Percentiles rank a stretch among this genome's conserved stretches.
These are phyloP conservation scores for Lotus japonicus DNA, from an alignment of 306 rosid species.

Conservation along the genomic window DNA sequence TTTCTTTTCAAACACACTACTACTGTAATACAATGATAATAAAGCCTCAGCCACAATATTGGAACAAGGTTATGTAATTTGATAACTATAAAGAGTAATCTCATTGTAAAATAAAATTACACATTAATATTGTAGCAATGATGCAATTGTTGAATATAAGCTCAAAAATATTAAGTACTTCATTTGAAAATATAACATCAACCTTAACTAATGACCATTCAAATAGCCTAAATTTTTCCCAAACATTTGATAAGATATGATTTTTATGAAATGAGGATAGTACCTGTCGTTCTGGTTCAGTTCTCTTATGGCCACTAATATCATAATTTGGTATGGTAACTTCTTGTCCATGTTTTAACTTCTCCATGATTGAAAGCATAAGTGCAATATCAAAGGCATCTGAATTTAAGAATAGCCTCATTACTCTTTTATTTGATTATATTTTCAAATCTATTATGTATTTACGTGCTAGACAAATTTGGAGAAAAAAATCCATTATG, in stretches of 20 bases:
- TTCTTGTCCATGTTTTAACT: constrained; percentile 57
- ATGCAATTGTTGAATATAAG: neutral
- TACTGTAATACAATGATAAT: too few species aligned
- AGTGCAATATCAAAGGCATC: constrained; percentile 73
- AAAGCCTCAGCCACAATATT: too few species aligned
- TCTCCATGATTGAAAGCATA: constrained; percentile 58
- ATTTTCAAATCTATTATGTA: too few species aligned
- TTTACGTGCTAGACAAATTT: neutral
- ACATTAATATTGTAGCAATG: neutral
- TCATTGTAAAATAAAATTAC: neutral
- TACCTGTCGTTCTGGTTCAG: constrained; percentile 60
- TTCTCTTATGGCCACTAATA: constrained; percentile 43
- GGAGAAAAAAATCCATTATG: neutral
- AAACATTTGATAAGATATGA: neutral
- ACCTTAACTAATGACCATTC: neutral
- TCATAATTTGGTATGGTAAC: constrained; percentile 78
- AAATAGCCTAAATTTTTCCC: neutral
- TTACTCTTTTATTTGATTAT: neutral
- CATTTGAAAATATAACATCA: neutral
- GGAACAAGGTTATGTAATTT: too few species aligned
- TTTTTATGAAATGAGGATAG: neutral
- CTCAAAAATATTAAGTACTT: neutral
- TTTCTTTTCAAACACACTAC: too few species aligned
- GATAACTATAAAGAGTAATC: too few species aligned
- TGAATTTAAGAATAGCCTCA: constrained; percentile 15